Evolutionary conservation across 768 basidiomycete species (phyloP), one percentile per base, ranked within the genome.

Genomic region (Trametes cingulata): DNA sequence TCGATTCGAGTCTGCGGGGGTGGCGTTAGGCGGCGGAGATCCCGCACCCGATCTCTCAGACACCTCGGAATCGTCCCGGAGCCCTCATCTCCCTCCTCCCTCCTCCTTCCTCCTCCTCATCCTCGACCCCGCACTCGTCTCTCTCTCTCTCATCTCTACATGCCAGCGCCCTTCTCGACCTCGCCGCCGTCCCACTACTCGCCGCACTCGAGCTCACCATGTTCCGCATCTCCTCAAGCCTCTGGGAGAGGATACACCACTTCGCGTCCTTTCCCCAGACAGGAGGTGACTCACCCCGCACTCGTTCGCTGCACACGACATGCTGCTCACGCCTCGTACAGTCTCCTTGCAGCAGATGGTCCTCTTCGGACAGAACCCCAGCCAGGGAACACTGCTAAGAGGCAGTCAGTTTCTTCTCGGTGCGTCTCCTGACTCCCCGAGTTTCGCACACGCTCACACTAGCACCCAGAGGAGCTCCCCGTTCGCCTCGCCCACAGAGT

Each of bases 281-380:
- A 0, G 92, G 93, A 51, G 91, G 91, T 91, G 27, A 62, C 85
- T 75, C 29, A 14, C 42, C n/a, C 25, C 36, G 14, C 45, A 37
- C 29, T 24, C 35, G 52, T 27, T 22, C 6, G 29, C 6, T 37
- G 36, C 39, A 24, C 1, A 7, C 59, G 53, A 15, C 40, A 9
- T 4, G 29, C 17, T n/a, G 48, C 59, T 52, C 53, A 62, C 52
- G 20, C 52, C 14, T 36, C 41, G 13, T 13, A 12, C 67, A 92
- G 95, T 98, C 3, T 97, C 95, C 0, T 80, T 98, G 19, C 91
- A 97, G 74, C 96, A 98, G 76, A 98, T 99, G 95, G 93, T 97
- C 50, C 82, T 91, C 54, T 98, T 99, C 69, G 96, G 96, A 0
- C 94, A 97, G 77, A 91, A 98, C 69, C 95, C 96, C 0, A 89